These are phyloP conservation scores for Leishmania aethiopica DNA, from an alignment of 208 protist genomes.

Conservation along the genomic window DNA sequence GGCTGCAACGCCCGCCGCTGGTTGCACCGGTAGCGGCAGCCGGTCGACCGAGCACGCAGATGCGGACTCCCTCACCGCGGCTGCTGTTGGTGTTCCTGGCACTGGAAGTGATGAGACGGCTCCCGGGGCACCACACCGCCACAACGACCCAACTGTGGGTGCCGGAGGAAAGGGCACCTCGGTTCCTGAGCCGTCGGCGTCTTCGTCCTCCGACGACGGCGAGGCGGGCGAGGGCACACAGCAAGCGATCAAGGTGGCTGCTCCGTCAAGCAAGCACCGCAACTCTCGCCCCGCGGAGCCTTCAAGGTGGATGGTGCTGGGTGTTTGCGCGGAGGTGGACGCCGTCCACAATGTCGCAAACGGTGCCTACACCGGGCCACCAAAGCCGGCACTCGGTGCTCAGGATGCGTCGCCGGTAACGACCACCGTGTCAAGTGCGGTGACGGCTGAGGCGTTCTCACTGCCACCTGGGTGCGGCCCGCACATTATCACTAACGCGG, in stretches of 20 bases:
- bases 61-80: neutral
- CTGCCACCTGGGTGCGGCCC: conserved; percentile 33
- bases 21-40: neutral
- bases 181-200: neutral
- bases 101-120: neutral
- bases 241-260: neutral
- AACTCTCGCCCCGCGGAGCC: conserved; percentile 3
- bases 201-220: neutral
- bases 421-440: neutral
- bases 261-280: neutral
- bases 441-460: neutral
- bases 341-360: conserved; percentile 12
- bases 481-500: conserved; percentile 40
- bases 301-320: conserved; percentile 15
- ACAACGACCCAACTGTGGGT: neutral
- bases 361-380: conserved; percentile 12
- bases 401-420: neutral
- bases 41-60: neutral
- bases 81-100: neutral
- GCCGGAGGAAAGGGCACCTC: neutral
- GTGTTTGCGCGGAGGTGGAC: conserved; percentile 21
- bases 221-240: neutral
- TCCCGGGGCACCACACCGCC: neutral
- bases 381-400: conserved; percentile 5
- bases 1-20: neutral